Percentiles rank a stretch among this genome's conserved stretches.
Conservation (phyloP, 163 green algal genomes). For the Coccomyxa subellipsoidea region DNA sequence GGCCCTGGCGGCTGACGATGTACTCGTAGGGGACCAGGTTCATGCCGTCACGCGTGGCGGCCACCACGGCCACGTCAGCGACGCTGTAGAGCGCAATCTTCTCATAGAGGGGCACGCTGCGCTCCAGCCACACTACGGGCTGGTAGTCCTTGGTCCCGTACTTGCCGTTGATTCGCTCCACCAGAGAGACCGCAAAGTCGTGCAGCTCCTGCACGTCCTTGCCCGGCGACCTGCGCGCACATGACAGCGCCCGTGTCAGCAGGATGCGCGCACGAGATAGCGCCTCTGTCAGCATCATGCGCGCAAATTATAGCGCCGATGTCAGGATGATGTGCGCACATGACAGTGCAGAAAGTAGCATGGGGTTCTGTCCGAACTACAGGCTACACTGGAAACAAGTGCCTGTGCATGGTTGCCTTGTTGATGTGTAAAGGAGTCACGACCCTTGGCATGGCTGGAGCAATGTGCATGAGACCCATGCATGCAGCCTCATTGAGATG, state of each 20-base stretch:
- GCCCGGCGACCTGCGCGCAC: constrained; percentile 45
- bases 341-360: too few relatives aligned
- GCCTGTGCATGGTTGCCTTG: too few relatives aligned
- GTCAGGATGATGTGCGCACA: too few relatives aligned
- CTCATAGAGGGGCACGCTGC: constrained; percentile 89
- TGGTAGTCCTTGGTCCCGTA: constrained; percentile 49
- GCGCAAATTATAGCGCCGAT: too few relatives aligned
- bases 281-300: too few relatives aligned
- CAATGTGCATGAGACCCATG: not conserved
- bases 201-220: constrained; percentile 85
- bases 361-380: too few relatives aligned
- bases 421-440: too few relatives aligned
- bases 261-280: too few relatives aligned
- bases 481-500: not conserved
- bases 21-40: constrained; percentile 99
- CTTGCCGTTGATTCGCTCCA: constrained; percentile 57
- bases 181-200: constrained; percentile 36
- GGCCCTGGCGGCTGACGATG: constrained; percentile 77
- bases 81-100: constrained; percentile 87
- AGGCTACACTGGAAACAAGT: too few relatives aligned
- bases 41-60: constrained; percentile 93
- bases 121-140: constrained; percentile 86
- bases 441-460: too few relatives aligned
- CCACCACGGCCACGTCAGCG: constrained; percentile 86
- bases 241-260: too few relatives aligned